Percentiles rank a stretch among this genome's conserved stretches.
Evolutionary conservation across 768 basidiomycete genomes (phyloP).

Genomic region (Phlebiopsis flavidoalba): DNA sequence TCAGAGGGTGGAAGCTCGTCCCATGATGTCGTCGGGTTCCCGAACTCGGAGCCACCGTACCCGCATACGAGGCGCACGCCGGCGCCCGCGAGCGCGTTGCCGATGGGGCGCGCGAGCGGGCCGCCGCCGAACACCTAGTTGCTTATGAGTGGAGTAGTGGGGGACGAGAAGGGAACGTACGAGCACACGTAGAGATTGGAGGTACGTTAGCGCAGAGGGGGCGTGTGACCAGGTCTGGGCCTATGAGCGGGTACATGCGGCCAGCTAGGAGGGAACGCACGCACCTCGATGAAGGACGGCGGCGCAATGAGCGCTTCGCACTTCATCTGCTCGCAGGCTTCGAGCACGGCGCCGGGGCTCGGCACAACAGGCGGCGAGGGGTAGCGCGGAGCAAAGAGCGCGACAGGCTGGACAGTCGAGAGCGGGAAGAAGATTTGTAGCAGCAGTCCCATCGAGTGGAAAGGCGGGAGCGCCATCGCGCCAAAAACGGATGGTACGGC

Average conservation of each 20-base stretch:
- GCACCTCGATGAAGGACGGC: constrained; percentile 17
- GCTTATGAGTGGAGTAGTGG: background rate
- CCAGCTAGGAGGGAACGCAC: background rate
- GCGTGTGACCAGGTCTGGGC: constrained; percentile 15
- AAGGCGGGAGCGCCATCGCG: constrained; percentile 9
- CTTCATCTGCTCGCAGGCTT: constrained; percentile 1
- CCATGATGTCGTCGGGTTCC: constrained; percentile 4
- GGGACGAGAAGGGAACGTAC: constrained; percentile 4
- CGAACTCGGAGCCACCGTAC: constrained; percentile 15
- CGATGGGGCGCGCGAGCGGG: constrained; percentile 9
- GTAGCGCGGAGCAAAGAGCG: constrained; percentile 8
- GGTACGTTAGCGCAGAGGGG: constrained; percentile 12
- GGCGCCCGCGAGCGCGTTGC: constrained; percentile 5
- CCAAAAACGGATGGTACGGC: constrained; percentile 1
- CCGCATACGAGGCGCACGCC: constrained; percentile 11
- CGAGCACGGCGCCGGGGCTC: constrained; percentile 12
- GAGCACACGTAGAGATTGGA: constrained; percentile 8
- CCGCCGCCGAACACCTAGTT: constrained; percentile 14
- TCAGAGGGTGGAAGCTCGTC: background rate
- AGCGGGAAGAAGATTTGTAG: constrained; percentile 9
- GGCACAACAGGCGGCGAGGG: constrained; percentile 15
- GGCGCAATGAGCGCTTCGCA: constrained; percentile 7
- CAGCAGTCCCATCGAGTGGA: constrained; percentile 10
- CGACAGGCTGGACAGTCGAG: constrained; percentile 1
- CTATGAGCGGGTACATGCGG: background rate